Evolutionary conservation across 1,139 yeast genomes (phyloP), one percentile per base, ranked within the genome.

Genomic region (Debaryomyces sp.): DNA sequence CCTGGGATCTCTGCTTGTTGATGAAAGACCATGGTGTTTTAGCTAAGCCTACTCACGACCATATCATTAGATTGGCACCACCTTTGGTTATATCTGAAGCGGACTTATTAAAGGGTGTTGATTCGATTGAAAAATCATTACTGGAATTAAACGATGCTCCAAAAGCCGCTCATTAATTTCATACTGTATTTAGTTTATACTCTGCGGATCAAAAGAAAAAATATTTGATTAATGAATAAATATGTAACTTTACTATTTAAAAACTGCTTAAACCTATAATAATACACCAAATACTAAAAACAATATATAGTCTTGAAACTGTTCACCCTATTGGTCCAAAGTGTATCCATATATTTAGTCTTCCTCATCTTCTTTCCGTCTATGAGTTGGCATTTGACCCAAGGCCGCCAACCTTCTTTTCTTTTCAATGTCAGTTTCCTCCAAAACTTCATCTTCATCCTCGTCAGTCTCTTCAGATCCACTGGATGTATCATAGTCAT

Each of bases 31-130:
- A 83, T 55, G 99, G 99, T 50, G 87, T 92, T 29, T 77, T 92
- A 64, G 98, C 99, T 56, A 92, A 92, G 75, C 98, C 98, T 58
- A 92, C 99, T 3, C 99, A 92, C 67, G 97, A 91, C 63, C 87
- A 90, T 68, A 92, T 94, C 61, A 92, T 92, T 66, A 87, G 99
- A 75, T 78, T 92, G 67, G 97, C 98, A 7, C 99, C 99, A 49
- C 98, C 99, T 18, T 77, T 92, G 69, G 95, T 91, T 44, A 92
- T 92, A 57, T 81, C 94, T 35, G 89, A 90, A 66, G 94, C 87
- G 60, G 97, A 94, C 63, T 77, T 92, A 63, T 70, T 82, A 57
- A 85, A 82, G 73, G 97, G 97, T 60, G 86, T 91, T 50, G 85
- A 80, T 17, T 79, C 85, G 46, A 91, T 92, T 61, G 79, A 79